Evolutionary conservation across 139 green algal species (phyloP), one percentile per base, ranked within the genome.

Genomic region (Mesotaenium endlicherianum): DNA sequence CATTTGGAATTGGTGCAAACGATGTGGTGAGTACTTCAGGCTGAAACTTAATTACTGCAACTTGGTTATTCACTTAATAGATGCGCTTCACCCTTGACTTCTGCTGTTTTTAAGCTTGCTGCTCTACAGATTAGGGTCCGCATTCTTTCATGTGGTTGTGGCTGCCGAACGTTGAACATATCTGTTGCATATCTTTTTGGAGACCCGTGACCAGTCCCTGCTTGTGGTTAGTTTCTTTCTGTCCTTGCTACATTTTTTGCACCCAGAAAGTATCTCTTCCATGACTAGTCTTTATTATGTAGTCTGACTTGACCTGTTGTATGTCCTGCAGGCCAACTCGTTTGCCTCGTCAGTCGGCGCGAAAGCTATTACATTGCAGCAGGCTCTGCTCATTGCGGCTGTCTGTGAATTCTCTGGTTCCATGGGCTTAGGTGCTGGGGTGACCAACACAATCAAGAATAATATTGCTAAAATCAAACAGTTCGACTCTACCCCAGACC

Each of bases 261-360:
- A n/a, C n/a, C n/a, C n/a, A n/a, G n/a, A n/a, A n/a, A n/a, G n/a
- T n/a, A n/a, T n/a, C n/a, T n/a, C n/a, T n/a, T n/a, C n/a, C n/a
- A 26, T 64, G 26, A 6, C 60, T 74, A 11, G 8, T 74, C 38
- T 74, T 11, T 11, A 41, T 8, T 74, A 11, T 74, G 8, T 26
- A 8, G 8, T 43, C 60, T 74, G 36, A 6, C 8, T 74, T 74
- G 8, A 8, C 60, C 8, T 14, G 11, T 74, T 74, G 8, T 74
- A 57, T 11, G 47, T 14, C 38, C 8, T 74, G 83, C 30, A 91
- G 3, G 80, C 80, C 55, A 90, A 87, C 80, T 89, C 81, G 5
- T 91, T 90, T 44, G 89, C 67, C 6, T 91, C 89, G 2, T 91
- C 89, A 38, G 85, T 92, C 40, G 89, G 89, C 31, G 83, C 72